These are phyloP conservation scores for Mycena metata DNA, from an alignment of 768 basidiomycete genomes.

Conservation along the genomic window DNA sequence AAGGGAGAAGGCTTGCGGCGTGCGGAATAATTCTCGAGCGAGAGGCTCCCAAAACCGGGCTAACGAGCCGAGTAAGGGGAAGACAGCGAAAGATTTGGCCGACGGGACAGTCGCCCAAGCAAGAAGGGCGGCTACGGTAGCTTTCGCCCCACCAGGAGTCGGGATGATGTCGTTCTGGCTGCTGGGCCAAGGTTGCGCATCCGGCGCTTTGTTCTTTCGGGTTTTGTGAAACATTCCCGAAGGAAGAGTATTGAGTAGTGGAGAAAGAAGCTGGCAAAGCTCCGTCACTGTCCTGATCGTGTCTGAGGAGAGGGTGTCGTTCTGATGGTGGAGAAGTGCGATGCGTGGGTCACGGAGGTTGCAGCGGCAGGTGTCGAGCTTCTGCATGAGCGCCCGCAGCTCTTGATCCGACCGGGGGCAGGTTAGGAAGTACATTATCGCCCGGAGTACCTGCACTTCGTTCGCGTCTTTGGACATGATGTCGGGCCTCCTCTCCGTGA, in stretches of 20 bases:
- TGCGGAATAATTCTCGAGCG: conserved; percentile 10
- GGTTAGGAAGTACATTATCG: conserved; percentile 1
- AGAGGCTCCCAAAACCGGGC: conserved; percentile 10
- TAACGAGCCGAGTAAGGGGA: not conserved
- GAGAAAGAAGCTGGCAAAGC: not conserved
- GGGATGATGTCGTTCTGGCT: not conserved
- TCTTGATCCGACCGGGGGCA: not conserved
- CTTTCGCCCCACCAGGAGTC: not conserved
- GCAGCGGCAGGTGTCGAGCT: not conserved
- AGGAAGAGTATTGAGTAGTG: not conserved
- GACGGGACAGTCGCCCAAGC: not conserved
- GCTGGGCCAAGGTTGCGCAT: conserved; percentile 7
- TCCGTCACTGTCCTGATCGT: not conserved
- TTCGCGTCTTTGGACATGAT: not conserved
- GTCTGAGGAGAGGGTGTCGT: not conserved
- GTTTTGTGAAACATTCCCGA: not conserved
- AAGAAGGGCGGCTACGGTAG: not conserved
- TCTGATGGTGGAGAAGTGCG: not conserved
- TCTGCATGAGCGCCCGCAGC: not conserved
- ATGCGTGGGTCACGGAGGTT: not conserved
- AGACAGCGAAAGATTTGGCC: not conserved
- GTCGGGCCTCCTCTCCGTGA: not conserved
- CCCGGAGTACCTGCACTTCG: not conserved
- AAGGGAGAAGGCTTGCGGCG: not conserved
- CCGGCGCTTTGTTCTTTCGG: not conserved